Evolutionary conservation across 345 rosid species (phyloP), one percentile per base, ranked within the genome.

Genomic region (Euclidium syriacum): DNA sequence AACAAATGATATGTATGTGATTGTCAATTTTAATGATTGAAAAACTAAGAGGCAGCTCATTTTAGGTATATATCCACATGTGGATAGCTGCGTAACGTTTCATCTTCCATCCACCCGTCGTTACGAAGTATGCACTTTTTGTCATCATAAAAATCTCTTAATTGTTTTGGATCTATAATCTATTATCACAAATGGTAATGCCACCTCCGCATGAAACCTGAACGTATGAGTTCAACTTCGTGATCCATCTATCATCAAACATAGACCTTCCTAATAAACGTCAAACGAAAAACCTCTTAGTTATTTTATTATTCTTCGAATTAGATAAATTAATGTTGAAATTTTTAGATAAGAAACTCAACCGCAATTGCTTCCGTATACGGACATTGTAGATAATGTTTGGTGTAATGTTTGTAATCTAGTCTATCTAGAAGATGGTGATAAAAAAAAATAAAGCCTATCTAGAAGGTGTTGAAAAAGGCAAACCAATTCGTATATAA

Each of bases 371-470:
- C 39, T 44, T 32, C 30, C 26, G 35, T 18, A 62, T 50, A 12
- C 15, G 38, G 36, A 17, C 16, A 62, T 38, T 25, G 32, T 27
- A 59, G 15, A 16, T 47, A n/a, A 22, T 36, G 14, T n/a, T 10
- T 39, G 51, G 6, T 36, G 10, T 9, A 20, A 26, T 7, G 25
- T 22, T 23, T 27, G 34, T 22, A 51, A 55, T 54, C 49, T 34
- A 65, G 15, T 17, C 22, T 23, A 56, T 67, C 58, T 58, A 58
- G 72, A 67, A 57, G 72, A 58, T 29, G 51, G 50, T 27, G 30
- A 27, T 3, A 27, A 27, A 27, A 27, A 27, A 27, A 27, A 27
- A 27, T 3, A 27, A 27, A 27, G 6, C 3, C 3, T 3, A 27
- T 27, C 30, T 27, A 27, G 30, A 29, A 29, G 33, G 8, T 29